These are phyloP conservation scores for Anthracocystis setariae DNA, from an alignment of 1,284 basidiomycete species.

Conservation along the genomic window DNA sequence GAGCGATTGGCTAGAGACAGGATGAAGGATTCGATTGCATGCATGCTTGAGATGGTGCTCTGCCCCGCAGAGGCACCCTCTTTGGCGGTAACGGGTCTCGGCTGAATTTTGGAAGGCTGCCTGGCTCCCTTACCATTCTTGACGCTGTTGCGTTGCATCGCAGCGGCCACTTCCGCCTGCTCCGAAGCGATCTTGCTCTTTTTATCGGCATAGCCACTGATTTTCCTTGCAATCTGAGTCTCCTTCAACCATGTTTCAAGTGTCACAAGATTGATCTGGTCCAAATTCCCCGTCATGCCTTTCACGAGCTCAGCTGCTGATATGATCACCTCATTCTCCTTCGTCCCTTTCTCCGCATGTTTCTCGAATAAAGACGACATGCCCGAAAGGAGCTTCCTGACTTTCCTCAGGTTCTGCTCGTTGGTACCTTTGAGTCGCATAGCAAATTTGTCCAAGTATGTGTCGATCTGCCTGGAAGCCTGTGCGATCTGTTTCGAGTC, in stretches of 20 bases:
- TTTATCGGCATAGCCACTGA: constrained; percentile 82
- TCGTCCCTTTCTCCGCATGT: constrained; percentile 12
- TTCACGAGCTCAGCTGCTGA: constrained; percentile 75
- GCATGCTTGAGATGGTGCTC: constrained; percentile 78
- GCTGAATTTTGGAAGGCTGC: neutral
- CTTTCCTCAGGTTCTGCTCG: constrained; percentile 80
- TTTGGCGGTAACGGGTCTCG: neutral
- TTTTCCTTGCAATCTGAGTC: constrained; percentile 79
- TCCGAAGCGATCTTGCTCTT: constrained; percentile 72
- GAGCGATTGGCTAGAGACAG: constrained; percentile 81
- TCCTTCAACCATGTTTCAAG: constrained; percentile 83
- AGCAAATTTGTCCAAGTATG: constrained; percentile 83
- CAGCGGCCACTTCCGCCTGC: constrained; percentile 60
- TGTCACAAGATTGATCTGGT: constrained; percentile 77
- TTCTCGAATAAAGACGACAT: constrained; percentile 34
- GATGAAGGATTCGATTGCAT: constrained; percentile 85
- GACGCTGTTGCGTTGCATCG: constrained; percentile 1
- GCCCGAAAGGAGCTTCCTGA: constrained; percentile 67
- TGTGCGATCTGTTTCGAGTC: constrained; percentile 74
- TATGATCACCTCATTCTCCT: constrained; percentile 69
- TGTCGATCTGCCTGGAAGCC: constrained; percentile 80
- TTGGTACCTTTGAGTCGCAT: constrained; percentile 79
- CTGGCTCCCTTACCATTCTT: constrained; percentile 4
- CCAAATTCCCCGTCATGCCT: constrained; percentile 76
- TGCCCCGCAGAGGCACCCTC: constrained; percentile 2